Evolutionary conservation across 2,329 filamentous ascomycete genomes (phyloP).

Genomic region (Microdochium trichocladiopsis): DNA sequence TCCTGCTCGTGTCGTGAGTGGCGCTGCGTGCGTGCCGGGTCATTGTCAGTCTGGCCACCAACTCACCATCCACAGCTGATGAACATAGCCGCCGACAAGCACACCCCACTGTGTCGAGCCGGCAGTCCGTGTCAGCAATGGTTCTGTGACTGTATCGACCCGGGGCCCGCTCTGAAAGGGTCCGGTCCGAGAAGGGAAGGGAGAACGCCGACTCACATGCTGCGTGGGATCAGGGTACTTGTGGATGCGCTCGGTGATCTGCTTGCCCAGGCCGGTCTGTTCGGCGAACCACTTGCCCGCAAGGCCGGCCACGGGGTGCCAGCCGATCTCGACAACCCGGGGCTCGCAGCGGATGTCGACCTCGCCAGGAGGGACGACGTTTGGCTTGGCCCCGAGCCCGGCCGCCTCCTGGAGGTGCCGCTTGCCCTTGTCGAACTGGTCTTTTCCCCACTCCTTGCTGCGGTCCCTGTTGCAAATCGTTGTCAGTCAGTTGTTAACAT

Average conservation of each 20-base stretch:
- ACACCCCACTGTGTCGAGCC: constrained; percentile 45
- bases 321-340: constrained; percentile 44
- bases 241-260: constrained; percentile 48
- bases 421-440: constrained; percentile 23
- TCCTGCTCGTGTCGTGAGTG: too few relatives aligned
- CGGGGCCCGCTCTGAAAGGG: too few relatives aligned
- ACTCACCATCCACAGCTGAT: constrained; percentile 53
- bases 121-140: too few relatives aligned
- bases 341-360: constrained; percentile 26
- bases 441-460: not conserved
- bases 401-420: constrained; percentile 32
- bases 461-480: not conserved
- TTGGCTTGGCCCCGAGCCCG: constrained; percentile 35
- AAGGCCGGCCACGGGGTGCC: constrained; percentile 50
- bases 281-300: constrained; percentile 54
- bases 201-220: constrained; percentile 2
- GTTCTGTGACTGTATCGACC: too few relatives aligned
- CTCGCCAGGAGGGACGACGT: constrained; percentile 31
- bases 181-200: not conserved
- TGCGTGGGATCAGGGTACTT: constrained; percentile 52
- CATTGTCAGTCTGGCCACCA: too few relatives aligned
- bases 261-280: constrained; percentile 43
- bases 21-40: too few relatives aligned
- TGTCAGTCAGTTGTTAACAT: not conserved
- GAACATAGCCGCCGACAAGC: constrained; percentile 45